These are phyloP conservation scores for Knufia fluminis DNA, from an alignment of 2,329 filamentous ascomycete species.

Conservation along the genomic window DNA sequence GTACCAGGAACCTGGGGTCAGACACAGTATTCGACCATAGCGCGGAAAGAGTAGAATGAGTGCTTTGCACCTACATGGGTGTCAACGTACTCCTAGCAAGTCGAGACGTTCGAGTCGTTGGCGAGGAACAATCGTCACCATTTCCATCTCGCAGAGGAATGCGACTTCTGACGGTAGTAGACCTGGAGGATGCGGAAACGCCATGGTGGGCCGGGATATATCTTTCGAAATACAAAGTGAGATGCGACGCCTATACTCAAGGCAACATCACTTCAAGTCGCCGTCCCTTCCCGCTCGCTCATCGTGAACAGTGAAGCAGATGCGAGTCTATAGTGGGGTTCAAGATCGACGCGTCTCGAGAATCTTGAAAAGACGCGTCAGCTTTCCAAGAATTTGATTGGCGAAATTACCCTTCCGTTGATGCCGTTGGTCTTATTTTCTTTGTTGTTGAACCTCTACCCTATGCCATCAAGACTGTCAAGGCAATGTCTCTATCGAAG, in stretches of 20 bases:
- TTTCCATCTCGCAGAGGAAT: conserved; percentile 96
- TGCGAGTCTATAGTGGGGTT: background rate
- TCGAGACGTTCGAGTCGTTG: conserved; percentile 80
- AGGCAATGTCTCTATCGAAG: background rate
- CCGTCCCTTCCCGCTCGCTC: too few relatives aligned
- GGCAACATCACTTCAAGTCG: too few relatives aligned
- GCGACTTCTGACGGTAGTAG: conserved; percentile 81
- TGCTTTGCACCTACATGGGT: conserved; percentile 17
- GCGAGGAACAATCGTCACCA: conserved; percentile 83
- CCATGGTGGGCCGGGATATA: conserved; percentile 43
- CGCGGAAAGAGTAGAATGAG: conserved; percentile 1
- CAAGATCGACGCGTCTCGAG: background rate
- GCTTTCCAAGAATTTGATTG: background rate
- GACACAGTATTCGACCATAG: background rate
- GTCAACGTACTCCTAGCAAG: conserved; percentile 66
- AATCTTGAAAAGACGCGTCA: background rate
- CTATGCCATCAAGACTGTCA: conserved; percentile 23
- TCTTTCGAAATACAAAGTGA: too few relatives aligned
- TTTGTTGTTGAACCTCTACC: conserved; percentile 22
- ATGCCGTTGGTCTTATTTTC: background rate
- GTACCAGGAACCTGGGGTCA: conserved; percentile 7
- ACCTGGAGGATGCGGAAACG: conserved; percentile 53
- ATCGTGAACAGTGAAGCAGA: too few relatives aligned
- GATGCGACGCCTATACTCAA: too few relatives aligned
- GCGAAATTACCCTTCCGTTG: background rate